Base-by-base conservation (phyloP, 768 basidiomycete genomes). In the Favolaschia claudopus region DNA sequence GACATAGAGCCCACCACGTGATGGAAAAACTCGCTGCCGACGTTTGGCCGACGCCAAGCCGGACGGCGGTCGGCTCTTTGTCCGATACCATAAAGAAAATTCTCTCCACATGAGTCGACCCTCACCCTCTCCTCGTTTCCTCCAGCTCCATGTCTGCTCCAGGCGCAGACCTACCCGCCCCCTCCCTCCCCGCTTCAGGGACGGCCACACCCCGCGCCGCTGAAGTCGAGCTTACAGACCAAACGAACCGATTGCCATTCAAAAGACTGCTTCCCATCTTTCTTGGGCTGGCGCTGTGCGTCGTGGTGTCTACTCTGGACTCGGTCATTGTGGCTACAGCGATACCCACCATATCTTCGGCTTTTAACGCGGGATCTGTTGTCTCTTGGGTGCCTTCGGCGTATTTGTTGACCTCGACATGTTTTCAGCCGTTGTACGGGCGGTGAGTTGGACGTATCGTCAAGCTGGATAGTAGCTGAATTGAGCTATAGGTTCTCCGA, bases 251-350 rank as follows among this genome's bases (percentile, higher is more conserved):
- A 13, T 78, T 91, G 5, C 89, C 89, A 0, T 82, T 85, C 69
- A 81, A 76, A 55, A 86, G 87, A 69, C 77, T 91, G 38, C 70
- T 91, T 5, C 74, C 83, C 12, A 83, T 90, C 7, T 89, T 91
- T 65, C 67, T 79, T 1, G 84, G 89, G 7, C 77, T 91, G 13
- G 77, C 85, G 0, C 72, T 86, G 1, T 89, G 88, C 42, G 80
- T 86, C 12, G 77, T 87, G 40, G 84, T 88, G 42, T 83, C 87
- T 6, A 76, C 85, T 0, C 73, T 90, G 0, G 89, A 92, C 69
- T 87, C 89, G 12, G 89, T 89, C 8, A 87, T 91, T 44, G 85
- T 91, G 9, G 87, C 88, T 0, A 91, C 90, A 0, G 86, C 89
- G 2, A 74, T 92, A n/a, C 88, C 90, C 0, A 89, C 86, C 0